A percentile compares a stretch with the other conserved stretches of the same genome.
Evolutionary conservation across 139 green algal species (phyloP).

Genomic region (Yamagishiella unicocca): DNA sequence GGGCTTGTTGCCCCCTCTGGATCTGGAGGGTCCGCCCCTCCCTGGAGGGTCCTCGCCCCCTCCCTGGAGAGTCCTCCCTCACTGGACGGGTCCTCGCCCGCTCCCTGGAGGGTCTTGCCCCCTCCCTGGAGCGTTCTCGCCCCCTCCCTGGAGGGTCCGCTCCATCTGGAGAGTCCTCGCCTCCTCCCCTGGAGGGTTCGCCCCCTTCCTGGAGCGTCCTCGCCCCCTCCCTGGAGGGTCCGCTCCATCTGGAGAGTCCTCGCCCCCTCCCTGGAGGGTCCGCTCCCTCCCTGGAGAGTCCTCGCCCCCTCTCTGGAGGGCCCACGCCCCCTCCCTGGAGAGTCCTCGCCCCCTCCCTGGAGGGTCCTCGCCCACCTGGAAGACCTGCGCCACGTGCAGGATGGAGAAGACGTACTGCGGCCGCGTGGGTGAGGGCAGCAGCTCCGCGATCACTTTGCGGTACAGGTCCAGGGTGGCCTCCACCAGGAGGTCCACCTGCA

Average conservation of each 20-base stretch:
- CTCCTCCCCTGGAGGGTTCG: not conserved
- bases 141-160: conserved; percentile 70
- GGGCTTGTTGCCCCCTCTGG: too few relatives aligned
- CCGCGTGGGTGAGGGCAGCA: conserved; percentile 67
- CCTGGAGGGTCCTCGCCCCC: not conserved
- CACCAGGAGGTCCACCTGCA: conserved; percentile 45
- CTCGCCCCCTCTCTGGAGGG: not conserved
- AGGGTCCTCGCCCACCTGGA: conserved; percentile 62
- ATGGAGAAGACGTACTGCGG: conserved; percentile 77
- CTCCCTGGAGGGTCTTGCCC: too few relatives aligned
- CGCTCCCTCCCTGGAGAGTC: not conserved
- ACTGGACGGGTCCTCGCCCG: too few relatives aligned
- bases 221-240: not conserved
- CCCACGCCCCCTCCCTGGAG: too few relatives aligned
- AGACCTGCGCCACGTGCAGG: conserved; percentile 70
- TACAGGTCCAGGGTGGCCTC: conserved; percentile 59
- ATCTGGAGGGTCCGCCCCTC: not conserved
- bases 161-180: conserved; percentile 63
- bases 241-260: not conserved
- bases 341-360: too few relatives aligned
- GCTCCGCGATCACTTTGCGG: conserved; percentile 49
- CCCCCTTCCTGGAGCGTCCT: not conserved
- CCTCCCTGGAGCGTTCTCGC: too few relatives aligned
- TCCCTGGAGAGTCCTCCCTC: too few relatives aligned
- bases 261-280: not conserved